Evolutionary conservation across 164 flowering plant genomes (phyloP).

Genomic region (Chloranthus sessilifolius): DNA sequence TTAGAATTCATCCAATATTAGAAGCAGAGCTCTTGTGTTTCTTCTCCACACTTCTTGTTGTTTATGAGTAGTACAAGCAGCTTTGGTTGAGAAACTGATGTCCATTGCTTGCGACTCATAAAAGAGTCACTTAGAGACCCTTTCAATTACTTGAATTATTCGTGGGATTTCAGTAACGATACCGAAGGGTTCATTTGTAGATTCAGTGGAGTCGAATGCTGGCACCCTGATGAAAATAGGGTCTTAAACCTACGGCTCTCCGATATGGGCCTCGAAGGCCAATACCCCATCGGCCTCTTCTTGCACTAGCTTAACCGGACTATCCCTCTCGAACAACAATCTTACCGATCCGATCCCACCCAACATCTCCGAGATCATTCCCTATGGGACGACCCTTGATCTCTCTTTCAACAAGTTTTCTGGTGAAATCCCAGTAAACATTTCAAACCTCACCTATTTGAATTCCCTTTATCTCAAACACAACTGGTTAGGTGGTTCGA

Average conservation of each 20-base stretch:
- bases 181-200: conserved; percentile 64
- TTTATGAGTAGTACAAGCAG: conserved; percentile 17
- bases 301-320: conserved; percentile 61
- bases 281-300: conserved; percentile 58
- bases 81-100: conserved; percentile 31
- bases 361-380: conserved; percentile 28
- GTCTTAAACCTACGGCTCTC: conserved; percentile 55
- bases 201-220: conserved; percentile 67
- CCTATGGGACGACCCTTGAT: conserved; percentile 44
- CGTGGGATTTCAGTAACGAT: conserved; percentile 52
- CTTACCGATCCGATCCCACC: conserved; percentile 51
- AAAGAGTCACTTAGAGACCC: conserved; percentile 52
- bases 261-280: conserved; percentile 57
- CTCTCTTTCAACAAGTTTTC: conserved; percentile 65
- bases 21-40: conserved; percentile 6
- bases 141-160: conserved; percentile 20
- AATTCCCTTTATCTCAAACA: conserved; percentile 54
- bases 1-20: too few relatives aligned
- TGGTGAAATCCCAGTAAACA: conserved; percentile 44
- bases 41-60: conserved; percentile 13
- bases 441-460: conserved; percentile 49
- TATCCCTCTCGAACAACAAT: conserved; percentile 65
- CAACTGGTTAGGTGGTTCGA: conserved; percentile 51
- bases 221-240: conserved; percentile 70
- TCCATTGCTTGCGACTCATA: conserved; percentile 48